Conservation (phyloP, 768 basidiomycete species). For the Sporobolomyces phaffii region DNA sequence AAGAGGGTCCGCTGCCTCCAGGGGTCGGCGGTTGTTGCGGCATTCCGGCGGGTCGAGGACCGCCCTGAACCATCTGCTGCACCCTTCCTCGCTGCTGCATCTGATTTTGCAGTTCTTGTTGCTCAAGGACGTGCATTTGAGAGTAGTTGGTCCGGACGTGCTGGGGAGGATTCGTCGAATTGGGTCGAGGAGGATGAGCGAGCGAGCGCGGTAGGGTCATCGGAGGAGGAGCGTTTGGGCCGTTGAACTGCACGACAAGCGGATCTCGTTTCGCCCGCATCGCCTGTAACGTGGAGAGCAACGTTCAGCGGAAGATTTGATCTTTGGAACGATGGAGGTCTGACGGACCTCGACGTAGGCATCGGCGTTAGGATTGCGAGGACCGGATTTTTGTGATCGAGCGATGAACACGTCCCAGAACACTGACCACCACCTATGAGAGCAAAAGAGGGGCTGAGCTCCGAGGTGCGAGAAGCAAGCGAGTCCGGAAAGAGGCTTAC, state of each 20-base stretch:
- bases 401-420: slow-evolving; percentile 41
- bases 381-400: slow-evolving; percentile 31
- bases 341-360: slow-evolving; percentile 33
- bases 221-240: not conserved
- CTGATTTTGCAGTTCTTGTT: slow-evolving; percentile 36
- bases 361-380: slow-evolving; percentile 27
- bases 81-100: slow-evolving; percentile 23
- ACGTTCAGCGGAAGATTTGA: too few relatives aligned
- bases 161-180: not conserved
- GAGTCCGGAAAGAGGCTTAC: slow-evolving; percentile 8
- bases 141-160: slow-evolving; percentile 18
- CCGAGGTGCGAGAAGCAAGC: too few relatives aligned
- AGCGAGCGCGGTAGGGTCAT: slow-evolving; percentile 33
- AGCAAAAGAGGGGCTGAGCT: too few relatives aligned
- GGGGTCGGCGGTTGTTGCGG: slow-evolving; percentile 9
- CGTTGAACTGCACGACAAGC: slow-evolving; percentile 22
- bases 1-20: slow-evolving; percentile 2
- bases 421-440: slow-evolving; percentile 38
- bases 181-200: slow-evolving; percentile 23
- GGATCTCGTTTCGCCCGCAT: slow-evolving; percentile 36
- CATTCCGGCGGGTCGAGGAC: not conserved
- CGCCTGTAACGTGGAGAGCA: slow-evolving; percentile 7
- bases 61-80: slow-evolving; percentile 9
- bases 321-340: too few relatives aligned
- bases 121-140: slow-evolving; percentile 38